Base-by-base conservation (phyloP, 2,329 filamentous ascomycete genomes). In the Alternaria longipes region DNA sequence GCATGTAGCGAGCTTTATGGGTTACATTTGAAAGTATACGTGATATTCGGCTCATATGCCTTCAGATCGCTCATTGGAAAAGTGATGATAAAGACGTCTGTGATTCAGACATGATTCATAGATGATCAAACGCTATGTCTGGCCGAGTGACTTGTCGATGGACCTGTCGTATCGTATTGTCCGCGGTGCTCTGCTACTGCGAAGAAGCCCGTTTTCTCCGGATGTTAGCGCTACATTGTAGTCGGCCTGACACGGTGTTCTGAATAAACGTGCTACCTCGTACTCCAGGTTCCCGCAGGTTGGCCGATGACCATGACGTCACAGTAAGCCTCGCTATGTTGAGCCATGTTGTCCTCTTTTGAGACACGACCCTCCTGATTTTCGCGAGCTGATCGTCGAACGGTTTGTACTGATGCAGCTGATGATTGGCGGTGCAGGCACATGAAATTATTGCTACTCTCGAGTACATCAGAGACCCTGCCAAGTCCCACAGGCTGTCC, bases 371-470 rank as follows among this genome's bases (percentile, higher is more conserved):
- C n/a, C 20, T 12, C 8, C 9, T 12, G 38, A 18, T 41, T 8
- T 41, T 3, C 38, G 3, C 18, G 38, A 22, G 9, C 5, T 20
- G 38, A 41, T 22, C 38, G 18, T 2, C 38, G 12, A 14, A 22
- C 18, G 11, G 18, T 22, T 8, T 14, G 12, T 12, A 14, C 22
- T 41, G 5, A 41, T 41, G 38, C 38, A 41, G 18, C 38, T 14
- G 38, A 40, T 49, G 54, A 56, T 56, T 50, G 54, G 54, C 45
- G 40, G 32, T 16, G 18, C 54, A 41, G 54, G 26, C 26, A 28
- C 54, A 50, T 56, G 44, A 9, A 56, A 56, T 49, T 50, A 28
- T 42, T 42, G 24, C 45, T 41, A 38, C 54, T 50, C 42, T 30
- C 5, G n/a, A 22, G 8, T 9, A 14, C 4, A 11, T n/a, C 18